Percentiles rank a stretch among this genome's conserved stretches.
Evolutionary conservation across 2,329 filamentous ascomycete species (phyloP).

Genomic region (Pseudogymnoascus sp.): DNA sequence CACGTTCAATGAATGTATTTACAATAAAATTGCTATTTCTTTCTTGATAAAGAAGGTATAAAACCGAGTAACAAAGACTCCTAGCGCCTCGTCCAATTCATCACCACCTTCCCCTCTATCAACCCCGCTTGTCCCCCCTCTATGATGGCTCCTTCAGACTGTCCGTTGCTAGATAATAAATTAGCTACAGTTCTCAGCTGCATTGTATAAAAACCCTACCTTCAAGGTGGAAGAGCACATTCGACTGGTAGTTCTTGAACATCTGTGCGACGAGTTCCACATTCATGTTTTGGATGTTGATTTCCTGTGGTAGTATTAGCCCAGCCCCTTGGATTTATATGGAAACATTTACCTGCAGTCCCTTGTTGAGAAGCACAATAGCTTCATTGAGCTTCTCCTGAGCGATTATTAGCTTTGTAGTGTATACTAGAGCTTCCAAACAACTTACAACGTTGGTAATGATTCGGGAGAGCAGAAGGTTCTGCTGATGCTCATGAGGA

Average conservation of each 20-base stretch:
- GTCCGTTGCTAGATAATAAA: constrained; percentile 57
- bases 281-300: constrained; percentile 98
- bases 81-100: constrained; percentile 5
- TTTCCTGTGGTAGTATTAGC: constrained; percentile 53
- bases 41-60: constrained; percentile 3
- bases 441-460: constrained; percentile 87
- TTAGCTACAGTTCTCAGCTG: constrained; percentile 18
- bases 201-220: constrained; percentile 44
- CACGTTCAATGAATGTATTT: not conserved
- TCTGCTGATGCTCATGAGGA: constrained; percentile 96
- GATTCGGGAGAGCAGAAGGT: constrained; percentile 83
- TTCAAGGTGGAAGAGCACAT: constrained; percentile 94
- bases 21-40: not conserved
- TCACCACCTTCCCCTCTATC: not conserved
- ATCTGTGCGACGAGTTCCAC: constrained; percentile 96
- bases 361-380: constrained; percentile 85
- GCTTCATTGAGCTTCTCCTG: constrained; percentile 98
- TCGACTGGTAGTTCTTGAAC: constrained; percentile 99
- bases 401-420: constrained; percentile 11
- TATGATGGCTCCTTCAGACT: constrained; percentile 71
- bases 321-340: not conserved
- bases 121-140: constrained; percentile 9
- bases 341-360: constrained; percentile 57
- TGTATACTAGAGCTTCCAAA: not conserved
- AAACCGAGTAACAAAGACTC: constrained; percentile 2